These are phyloP conservation scores for Chaetomiaceae sp. DNA, from an alignment of 2,329 filamentous ascomycete species.

Conservation along the genomic window DNA sequence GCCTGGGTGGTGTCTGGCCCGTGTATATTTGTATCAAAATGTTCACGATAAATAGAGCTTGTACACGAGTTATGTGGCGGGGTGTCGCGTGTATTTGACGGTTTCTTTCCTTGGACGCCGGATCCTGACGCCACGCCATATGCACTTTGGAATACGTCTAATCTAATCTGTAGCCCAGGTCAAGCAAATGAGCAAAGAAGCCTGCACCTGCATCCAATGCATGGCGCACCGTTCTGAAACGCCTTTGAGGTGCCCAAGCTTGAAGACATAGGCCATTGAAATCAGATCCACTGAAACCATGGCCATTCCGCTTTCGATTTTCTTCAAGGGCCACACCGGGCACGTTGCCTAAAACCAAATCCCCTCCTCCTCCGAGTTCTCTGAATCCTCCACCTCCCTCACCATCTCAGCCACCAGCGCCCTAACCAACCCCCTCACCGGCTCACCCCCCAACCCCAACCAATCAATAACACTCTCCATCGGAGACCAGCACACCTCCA, in stretches of 20 bases:
- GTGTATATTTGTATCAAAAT: constrained; percentile 15
- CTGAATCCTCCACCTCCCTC: neutral
- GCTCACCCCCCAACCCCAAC: neutral
- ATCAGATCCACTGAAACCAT: too few species aligned
- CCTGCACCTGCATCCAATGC: neutral
- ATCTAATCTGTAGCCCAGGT: neutral
- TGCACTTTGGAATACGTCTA: neutral
- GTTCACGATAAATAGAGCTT: constrained; percentile 6
- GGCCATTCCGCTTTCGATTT: neutral
- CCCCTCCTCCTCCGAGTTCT: neutral
- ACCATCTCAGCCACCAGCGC: too few species aligned
- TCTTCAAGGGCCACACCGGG: neutral
- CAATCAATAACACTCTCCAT: neutral
- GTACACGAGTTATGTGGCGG: neutral
- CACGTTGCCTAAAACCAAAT: neutral
- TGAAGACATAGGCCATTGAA: too few species aligned
- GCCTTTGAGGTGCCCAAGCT: neutral
- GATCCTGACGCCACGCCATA: neutral
- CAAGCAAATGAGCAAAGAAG: neutral
- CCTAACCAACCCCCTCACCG: neutral
- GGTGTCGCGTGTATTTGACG: neutral
- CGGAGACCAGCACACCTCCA: neutral
- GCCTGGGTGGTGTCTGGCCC: neutral
- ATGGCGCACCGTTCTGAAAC: neutral
- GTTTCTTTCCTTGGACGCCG: neutral